These are phyloP conservation scores for Balansia obtecta DNA, from an alignment of 2,329 filamentous ascomycete genomes.

Conservation along the genomic window DNA sequence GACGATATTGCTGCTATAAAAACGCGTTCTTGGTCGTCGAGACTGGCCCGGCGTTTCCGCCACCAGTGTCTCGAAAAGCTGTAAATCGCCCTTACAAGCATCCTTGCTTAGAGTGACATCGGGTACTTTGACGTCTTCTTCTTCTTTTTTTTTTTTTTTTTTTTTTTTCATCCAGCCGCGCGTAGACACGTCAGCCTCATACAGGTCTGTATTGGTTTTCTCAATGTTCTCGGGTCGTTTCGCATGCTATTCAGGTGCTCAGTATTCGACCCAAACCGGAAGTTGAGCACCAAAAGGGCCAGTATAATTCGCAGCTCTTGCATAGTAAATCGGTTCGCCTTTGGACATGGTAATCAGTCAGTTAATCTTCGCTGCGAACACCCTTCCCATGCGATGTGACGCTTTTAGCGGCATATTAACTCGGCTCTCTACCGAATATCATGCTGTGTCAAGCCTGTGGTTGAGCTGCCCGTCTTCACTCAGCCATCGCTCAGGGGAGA, in stretches of 20 bases:
- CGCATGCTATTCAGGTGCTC: not conserved
- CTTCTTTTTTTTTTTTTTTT: no score
- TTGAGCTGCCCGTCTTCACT: not conserved
- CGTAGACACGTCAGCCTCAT: not conserved
- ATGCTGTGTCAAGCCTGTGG: not conserved
- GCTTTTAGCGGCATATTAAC: conserved; percentile 1
- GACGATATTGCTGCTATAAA: no score
- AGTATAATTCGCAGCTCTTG: conserved; percentile 1
- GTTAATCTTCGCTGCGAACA: not conserved
- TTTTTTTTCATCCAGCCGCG: no score
- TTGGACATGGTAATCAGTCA: not conserved
- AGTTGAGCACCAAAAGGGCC: not conserved
- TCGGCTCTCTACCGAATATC: conserved; percentile 1
- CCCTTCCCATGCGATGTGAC: not conserved
- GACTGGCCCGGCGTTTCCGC: no score
- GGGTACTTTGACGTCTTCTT: no score
- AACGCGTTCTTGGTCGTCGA: no score
- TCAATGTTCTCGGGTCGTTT: not conserved
- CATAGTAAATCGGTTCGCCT: conserved; percentile 2
- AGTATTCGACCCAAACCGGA: not conserved
- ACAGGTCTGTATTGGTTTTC: not conserved
- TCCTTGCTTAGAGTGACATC: no score
- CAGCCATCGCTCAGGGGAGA: conserved; percentile 8
- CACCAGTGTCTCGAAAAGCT: no score
- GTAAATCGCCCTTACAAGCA: no score